Base-by-base conservation (phyloP, 805 yeast genomes). In the Wickerhamomyces chambardii region DNA sequence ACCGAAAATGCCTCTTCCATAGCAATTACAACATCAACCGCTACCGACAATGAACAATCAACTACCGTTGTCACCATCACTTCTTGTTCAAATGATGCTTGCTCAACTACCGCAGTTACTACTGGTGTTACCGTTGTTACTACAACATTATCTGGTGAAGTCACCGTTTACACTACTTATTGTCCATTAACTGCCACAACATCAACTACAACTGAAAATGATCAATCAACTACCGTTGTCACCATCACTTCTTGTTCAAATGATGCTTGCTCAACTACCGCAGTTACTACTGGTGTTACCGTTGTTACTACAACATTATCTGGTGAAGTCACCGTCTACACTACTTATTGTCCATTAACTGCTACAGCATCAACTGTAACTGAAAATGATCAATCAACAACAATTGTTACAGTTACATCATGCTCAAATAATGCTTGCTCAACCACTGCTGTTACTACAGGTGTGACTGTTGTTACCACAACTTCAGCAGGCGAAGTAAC, bases 1-100 rank as follows among this genome's bases (percentile, higher is more conserved):
- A 28, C 32, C n/a, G n/a, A n/a, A n/a, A n/a, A n/a, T n/a, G n/a
- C n/a, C n/a, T n/a, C n/a, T 26, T 27, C 39, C 17, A 28, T 34
- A 19, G 21, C 32, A 17, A 37, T 42, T 17, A 36, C 35, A 15
- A 47, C 51, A 38, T 46, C 53, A 30, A 42, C 50, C 34, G 42
- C 38, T 31, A 42, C 53, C 27, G 46, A 30, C 17, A 32, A 33
- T 17, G 41, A 42, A 6, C 32, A 35, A 27, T 35, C 44, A 18
- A 53, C 63, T 42, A 56, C 61, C 28, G 38, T 50, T 29, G 46
- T 47, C 36, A 51, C 61, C 30, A 44, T 59, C 42, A 54, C 52
- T 30, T 42, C 50, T 16, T 45, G 53, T 35, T 27, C 31, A 3
- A 37, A 35, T 22, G 31, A 44, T 22, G 36, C 30, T 12, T 48